Evolutionary conservation across 345 rosid genomes (phyloP).

Genomic region (Capsella bursapastoris): DNA sequence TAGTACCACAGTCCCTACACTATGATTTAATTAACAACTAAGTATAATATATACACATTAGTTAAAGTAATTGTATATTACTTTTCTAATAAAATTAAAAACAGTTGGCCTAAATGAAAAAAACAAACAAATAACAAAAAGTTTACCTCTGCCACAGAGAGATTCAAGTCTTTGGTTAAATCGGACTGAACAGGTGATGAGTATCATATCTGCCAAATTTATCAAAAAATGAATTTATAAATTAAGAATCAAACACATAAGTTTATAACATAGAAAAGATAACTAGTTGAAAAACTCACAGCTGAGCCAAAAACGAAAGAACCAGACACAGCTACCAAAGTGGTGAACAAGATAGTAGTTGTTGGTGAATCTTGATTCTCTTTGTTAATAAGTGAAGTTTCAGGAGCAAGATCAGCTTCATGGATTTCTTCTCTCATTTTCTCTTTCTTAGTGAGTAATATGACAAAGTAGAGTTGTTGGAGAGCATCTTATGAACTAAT

Average conservation of each 20-base stretch:
- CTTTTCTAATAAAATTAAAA: too few species aligned
- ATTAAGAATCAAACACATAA: background rate
- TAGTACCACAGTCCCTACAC: too few species aligned
- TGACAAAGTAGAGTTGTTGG: slow-evolving; percentile 33
- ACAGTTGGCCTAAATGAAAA: too few species aligned
- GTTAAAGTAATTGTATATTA: too few species aligned
- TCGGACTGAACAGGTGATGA: slow-evolving; percentile 86
- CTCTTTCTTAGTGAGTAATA: slow-evolving; percentile 1
- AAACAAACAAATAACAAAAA: background rate
- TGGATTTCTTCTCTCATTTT: slow-evolving; percentile 21
- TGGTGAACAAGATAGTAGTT: slow-evolving; percentile 29
- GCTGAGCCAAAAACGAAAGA: slow-evolving; percentile 44
- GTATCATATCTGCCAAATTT: slow-evolving; percentile 65
- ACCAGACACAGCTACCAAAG: slow-evolving; percentile 42
- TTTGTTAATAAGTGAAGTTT: slow-evolving; percentile 25
- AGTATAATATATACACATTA: too few species aligned
- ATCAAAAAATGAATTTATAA: background rate
- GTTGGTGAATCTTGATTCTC: slow-evolving; percentile 13
- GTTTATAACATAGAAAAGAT: too few species aligned
- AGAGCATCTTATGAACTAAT: slow-evolving; percentile 2
- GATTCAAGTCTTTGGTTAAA: slow-evolving; percentile 61
- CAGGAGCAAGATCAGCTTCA: slow-evolving; percentile 29
- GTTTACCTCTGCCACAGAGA: slow-evolving; percentile 65
- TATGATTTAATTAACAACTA: too few species aligned
- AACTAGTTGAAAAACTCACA: background rate